Conservation (phyloP, 1,139 yeast genomes). For the Candida sp. region DNA sequence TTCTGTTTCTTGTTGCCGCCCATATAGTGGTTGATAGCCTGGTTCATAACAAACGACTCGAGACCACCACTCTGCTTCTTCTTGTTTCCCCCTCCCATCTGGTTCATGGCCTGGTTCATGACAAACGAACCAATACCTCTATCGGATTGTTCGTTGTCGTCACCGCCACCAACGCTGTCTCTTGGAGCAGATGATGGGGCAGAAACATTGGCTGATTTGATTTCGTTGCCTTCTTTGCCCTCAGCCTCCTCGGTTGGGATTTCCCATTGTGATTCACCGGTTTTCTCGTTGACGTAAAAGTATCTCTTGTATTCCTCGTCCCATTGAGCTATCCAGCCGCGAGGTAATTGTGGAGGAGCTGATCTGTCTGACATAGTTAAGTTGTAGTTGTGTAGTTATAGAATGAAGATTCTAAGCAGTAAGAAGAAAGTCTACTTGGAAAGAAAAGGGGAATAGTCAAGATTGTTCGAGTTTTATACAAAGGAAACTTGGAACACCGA, state of each 20-base stretch:
- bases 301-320: constrained; percentile 28
- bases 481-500: no score
- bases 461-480: not conserved
- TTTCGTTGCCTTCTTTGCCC: not conserved
- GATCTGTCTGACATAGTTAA: constrained; percentile 12
- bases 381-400: no score
- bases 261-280: constrained; percentile 28
- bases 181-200: constrained; percentile 1
- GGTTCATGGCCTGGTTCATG: constrained; percentile 15
- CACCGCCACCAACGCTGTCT: no score
- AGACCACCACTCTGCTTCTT: constrained; percentile 13
- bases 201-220: constrained; percentile 2
- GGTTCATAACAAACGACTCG: constrained; percentile 16
- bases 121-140: constrained; percentile 17
- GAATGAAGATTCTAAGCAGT: no score
- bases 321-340: constrained; percentile 35
- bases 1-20: constrained; percentile 9
- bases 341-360: constrained; percentile 20
- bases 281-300: constrained; percentile 25
- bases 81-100: constrained; percentile 2
- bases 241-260: constrained; percentile 14
- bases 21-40: constrained; percentile 9
- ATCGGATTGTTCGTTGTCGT: constrained; percentile 11
- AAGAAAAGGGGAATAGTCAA: not conserved
- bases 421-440: not conserved